Percentiles rank a stretch among this genome's conserved stretches.
Conservation (phyloP, 805 yeast species). For the Candida cerambycidarum region DNA sequence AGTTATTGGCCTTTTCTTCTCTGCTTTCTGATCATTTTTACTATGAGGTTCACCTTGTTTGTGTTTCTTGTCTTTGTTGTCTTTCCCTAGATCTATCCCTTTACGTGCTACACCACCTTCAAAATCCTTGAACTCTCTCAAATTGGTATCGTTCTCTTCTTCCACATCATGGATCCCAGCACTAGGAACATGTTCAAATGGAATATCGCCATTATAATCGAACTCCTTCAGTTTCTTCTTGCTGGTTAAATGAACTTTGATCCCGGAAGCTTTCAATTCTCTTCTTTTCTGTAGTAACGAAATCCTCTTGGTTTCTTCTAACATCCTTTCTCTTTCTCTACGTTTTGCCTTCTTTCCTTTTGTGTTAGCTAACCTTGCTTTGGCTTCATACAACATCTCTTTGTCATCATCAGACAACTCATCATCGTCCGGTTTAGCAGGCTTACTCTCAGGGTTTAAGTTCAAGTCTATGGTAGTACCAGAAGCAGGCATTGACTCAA, state of each 20-base stretch:
- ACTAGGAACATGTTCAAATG: slow-evolving; percentile 70
- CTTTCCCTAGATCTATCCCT: slow-evolving; percentile 44
- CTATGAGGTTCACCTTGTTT: slow-evolving; percentile 18
- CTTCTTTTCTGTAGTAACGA: slow-evolving; percentile 78
- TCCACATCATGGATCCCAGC: slow-evolving; percentile 67
- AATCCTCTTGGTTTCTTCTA: slow-evolving; percentile 73
- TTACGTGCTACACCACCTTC: slow-evolving; percentile 40
- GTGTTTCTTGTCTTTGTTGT: slow-evolving; percentile 20
- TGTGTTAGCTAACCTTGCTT: slow-evolving; percentile 86
- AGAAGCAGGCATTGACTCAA: slow-evolving; percentile 47
- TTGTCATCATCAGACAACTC: slow-evolving; percentile 83
- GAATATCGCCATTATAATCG: slow-evolving; percentile 82
- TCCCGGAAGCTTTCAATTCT: slow-evolving; percentile 79
- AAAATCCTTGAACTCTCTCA: slow-evolving; percentile 38
- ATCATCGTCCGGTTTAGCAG: slow-evolving; percentile 78
- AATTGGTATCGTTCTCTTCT: slow-evolving; percentile 53
- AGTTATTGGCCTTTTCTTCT: slow-evolving; percentile 14
- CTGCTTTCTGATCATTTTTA: slow-evolving; percentile 22
- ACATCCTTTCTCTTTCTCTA: slow-evolving; percentile 79
- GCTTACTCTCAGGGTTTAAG: slow-evolving; percentile 70
- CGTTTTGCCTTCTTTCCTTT: slow-evolving; percentile 94
- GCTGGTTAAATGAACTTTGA: slow-evolving; percentile 50
- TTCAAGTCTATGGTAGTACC: slow-evolving; percentile 51
- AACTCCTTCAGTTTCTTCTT: slow-evolving; percentile 59
- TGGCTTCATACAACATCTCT: slow-evolving; percentile 94